Conservation (phyloP, 257 asterid species). For the Forsythia suspensa region DNA sequence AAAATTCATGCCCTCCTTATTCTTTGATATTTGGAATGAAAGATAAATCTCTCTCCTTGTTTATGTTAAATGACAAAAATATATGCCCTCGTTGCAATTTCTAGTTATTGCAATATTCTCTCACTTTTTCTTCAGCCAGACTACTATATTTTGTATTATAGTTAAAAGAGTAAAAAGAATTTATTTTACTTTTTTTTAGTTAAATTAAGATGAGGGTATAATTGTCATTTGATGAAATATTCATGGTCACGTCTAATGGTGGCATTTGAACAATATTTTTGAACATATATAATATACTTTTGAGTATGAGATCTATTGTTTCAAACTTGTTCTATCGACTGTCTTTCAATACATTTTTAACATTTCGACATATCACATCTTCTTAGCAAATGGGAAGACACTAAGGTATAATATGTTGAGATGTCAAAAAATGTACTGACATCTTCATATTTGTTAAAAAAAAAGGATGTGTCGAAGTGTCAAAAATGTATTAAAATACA, state of each 20-base stretch:
- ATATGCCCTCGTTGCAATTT: too few species aligned
- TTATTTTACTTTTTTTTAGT: background rate
- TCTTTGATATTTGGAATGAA: too few species aligned
- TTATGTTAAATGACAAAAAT: too few species aligned
- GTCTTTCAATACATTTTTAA: too few species aligned
- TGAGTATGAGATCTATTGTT: background rate
- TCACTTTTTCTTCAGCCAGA: background rate
- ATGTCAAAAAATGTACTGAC: too few species aligned
- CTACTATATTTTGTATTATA: background rate
- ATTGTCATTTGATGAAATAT: background rate
- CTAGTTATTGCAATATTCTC: background rate
- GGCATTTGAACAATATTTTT: background rate
- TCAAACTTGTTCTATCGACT: too few species aligned
- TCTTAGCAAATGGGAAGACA: too few species aligned
- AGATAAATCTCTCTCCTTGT: too few species aligned
- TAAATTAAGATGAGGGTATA: background rate
- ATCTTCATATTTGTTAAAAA: too few species aligned
- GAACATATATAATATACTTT: background rate
- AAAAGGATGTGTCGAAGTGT: background rate
- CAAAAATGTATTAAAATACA: background rate
- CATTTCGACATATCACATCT: background rate
- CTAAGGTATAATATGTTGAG: too few species aligned
- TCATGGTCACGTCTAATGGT: background rate
- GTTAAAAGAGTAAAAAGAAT: background rate
- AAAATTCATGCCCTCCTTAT: too few species aligned